Evolutionary conservation across 1,284 basidiomycete genomes (phyloP).

Genomic region (Ustilago crameri): DNA sequence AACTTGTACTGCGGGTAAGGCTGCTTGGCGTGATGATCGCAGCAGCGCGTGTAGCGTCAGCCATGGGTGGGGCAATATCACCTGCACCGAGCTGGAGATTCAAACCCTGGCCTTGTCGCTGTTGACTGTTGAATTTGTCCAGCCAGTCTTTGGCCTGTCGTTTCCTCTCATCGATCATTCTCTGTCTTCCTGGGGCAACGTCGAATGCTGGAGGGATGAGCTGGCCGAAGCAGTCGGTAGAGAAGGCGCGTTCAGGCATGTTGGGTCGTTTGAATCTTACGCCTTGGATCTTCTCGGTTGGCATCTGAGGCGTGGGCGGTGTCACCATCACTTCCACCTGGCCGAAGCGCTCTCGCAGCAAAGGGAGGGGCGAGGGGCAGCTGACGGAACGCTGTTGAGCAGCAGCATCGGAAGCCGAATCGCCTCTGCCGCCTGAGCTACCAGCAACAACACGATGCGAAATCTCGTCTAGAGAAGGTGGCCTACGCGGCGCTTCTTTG

Average conservation of each 20-base stretch:
- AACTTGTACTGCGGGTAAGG: too few relatives aligned
- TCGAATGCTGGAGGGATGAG: conserved; percentile 35
- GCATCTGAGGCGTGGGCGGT: conserved; percentile 32
- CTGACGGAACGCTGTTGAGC: conserved; percentile 21
- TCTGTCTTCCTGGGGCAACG: conserved; percentile 31
- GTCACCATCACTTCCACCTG: conserved; percentile 40
- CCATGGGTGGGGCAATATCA: conserved; percentile 18
- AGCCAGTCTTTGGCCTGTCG: conserved; percentile 21
- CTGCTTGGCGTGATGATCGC: conserved; percentile 22
- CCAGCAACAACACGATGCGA: conserved; percentile 27
- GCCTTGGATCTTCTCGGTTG: conserved; percentile 17
- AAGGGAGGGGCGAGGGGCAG: conserved; percentile 27
- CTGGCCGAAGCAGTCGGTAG: conserved; percentile 18
- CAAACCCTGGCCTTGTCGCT: conserved; percentile 8
- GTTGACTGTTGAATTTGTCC: conserved; percentile 16
- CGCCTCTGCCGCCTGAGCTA: too few relatives aligned
- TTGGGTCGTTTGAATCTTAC: conserved; percentile 23
- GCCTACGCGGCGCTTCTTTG: conserved; percentile 22
- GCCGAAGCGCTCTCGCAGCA: conserved; percentile 15
- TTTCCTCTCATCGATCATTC: conserved; percentile 24
- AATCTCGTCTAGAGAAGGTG: conserved; percentile 38
- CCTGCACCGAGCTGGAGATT: conserved; percentile 19
- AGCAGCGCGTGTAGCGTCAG: conserved; percentile 7
- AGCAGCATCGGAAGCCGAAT: conserved; percentile 5
- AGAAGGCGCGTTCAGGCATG: conserved; percentile 8